Evolutionary conservation across 78 protist genomes (phyloP), one percentile per base, ranked within the genome.

Genomic region (Tieghemostelium lacteum): DNA sequence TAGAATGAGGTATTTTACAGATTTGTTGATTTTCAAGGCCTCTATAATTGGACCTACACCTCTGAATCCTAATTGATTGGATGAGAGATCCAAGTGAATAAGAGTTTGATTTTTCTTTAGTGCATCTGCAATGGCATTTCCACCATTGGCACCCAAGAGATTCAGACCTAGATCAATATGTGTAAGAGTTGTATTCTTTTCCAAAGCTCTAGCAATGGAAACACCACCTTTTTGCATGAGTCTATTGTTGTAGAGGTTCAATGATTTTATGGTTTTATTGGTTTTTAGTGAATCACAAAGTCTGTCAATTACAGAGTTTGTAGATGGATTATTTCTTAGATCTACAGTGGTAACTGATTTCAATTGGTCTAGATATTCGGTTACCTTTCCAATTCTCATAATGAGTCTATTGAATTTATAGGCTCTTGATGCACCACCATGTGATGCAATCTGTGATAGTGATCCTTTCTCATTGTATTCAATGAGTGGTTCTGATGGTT

Each of bases 221-320:
- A 55, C 65, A 39, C 91, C 91, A 69, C 91, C 91, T 19, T 83
- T 83, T 66, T 83, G 91, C 91, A 83, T 83, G 42, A 83, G 54
- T 29, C 91, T 22, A 63, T 83, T 83, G 37, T 83, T 83, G 71
- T 83, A 83, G 4, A 83, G 49, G 36, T 66, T 69, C 65, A 83
- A 42, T 17, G 28, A 45, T 12, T 69, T 83, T 14, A 83, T 29
- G 1, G 71, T 45, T 55, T 34, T 83, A 58, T 83, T 83, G 71
- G 70, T 60, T 62, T 83, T 83, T 28, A 83, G 66, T 2, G 49
- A 24, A 8, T 83, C 91, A 17, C 78, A 66, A 17, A 83, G 45
- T 28, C 91, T 54, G 28, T 83, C 91, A 28, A 83, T 70, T 0
- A 83, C 73, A 31, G 62, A 69, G 67, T 83, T 83, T 37, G 91